Percentiles rank a stretch among this genome's conserved stretches.
Evolutionary conservation across 2,329 filamentous ascomycete genomes (phyloP).

Genomic region (Penicillium concentricum): DNA sequence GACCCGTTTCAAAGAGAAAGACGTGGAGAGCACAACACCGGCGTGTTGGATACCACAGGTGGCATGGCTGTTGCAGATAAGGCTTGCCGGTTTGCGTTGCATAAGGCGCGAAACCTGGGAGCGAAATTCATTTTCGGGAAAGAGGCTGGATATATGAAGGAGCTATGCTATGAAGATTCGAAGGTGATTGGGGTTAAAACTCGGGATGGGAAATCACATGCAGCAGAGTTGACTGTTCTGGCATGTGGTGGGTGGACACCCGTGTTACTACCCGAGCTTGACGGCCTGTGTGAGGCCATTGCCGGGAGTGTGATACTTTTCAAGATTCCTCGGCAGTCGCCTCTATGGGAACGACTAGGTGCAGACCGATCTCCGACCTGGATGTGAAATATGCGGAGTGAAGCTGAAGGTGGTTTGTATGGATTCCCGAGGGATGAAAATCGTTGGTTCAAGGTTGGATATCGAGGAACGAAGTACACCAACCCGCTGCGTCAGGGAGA

Average conservation of each 20-base stretch:
- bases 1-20: constrained; percentile 31
- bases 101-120: constrained; percentile 43
- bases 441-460: constrained; percentile 52
- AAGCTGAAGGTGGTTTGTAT: constrained; percentile 46
- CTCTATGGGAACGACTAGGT: constrained; percentile 43
- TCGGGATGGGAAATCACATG: constrained; percentile 35
- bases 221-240: constrained; percentile 38
- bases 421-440: constrained; percentile 49
- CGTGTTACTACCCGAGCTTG: constrained; percentile 41
- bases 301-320: constrained; percentile 48
- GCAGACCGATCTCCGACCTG: constrained; percentile 50
- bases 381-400: constrained; percentile 39
- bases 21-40: constrained; percentile 31
- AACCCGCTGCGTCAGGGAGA: constrained; percentile 27
- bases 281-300: constrained; percentile 50
- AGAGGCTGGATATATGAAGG: constrained; percentile 24
- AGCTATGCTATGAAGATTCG: constrained; percentile 6
- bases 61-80: constrained; percentile 50
- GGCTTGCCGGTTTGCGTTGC: constrained; percentile 47
- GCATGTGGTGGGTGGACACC: constrained; percentile 50
- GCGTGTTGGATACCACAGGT: constrained; percentile 49
- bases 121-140: constrained; percentile 45
- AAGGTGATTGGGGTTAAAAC: constrained; percentile 42
- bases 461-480: constrained; percentile 53
- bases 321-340: constrained; percentile 41